phyloP scores from a whole-genome alignment of 2,329 filamentous ascomycete genomes.

The Aureobasidium vineae region DNA sequence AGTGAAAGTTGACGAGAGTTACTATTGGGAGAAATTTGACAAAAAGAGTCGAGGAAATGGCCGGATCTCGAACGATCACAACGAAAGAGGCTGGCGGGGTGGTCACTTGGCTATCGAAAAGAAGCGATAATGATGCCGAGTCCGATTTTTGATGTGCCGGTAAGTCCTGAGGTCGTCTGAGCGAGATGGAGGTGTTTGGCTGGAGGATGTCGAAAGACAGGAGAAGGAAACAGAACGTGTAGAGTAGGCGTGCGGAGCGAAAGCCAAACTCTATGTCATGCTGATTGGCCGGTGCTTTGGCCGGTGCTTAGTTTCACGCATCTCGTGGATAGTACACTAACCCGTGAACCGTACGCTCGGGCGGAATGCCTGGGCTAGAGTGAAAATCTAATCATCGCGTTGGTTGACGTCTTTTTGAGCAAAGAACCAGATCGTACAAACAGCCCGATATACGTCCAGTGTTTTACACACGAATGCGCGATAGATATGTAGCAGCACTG shows the following conservation, averaged over 20 bases:
- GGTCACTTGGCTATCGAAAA: constrained; percentile 12
- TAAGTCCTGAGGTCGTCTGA: neutral
- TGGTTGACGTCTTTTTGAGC: neutral
- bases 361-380: constrained; percentile 19
- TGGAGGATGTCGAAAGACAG: constrained; percentile 23
- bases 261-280: constrained; percentile 26
- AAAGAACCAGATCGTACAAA: neutral
- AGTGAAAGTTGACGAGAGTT: neutral
- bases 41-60: constrained; percentile 8
- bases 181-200: constrained; percentile 17
- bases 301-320: constrained; percentile 20
- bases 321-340: constrained; percentile 23
- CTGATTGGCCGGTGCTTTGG: constrained; percentile 19
- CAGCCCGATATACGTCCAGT: neutral
- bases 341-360: constrained; percentile 21
- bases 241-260: constrained; percentile 26
- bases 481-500: neutral
- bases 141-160: neutral
- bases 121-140: neutral
- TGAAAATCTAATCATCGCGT: neutral
- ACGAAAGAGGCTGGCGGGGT: constrained; percentile 3
- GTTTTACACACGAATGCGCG: neutral
- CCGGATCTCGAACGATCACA: constrained; percentile 21
- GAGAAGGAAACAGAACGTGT: constrained; percentile 26
- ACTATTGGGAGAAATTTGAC: neutral